Percentiles rank a stretch among this genome's conserved stretches.
These are phyloP conservation scores for Metschnikowia picachoensis DNA, from an alignment of 805 yeast genomes.

Conservation along the genomic window DNA sequence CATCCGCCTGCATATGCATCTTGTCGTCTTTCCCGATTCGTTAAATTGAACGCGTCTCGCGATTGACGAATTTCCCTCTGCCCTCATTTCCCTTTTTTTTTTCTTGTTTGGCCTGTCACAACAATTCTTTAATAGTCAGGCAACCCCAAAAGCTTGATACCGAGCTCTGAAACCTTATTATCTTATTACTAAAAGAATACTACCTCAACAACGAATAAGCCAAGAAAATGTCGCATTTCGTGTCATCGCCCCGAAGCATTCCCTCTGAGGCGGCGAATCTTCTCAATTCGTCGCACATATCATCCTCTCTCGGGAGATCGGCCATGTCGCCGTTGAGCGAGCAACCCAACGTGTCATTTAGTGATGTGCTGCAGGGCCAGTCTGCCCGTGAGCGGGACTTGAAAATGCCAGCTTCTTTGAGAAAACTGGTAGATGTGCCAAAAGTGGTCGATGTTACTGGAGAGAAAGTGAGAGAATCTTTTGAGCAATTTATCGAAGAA, in stretches of 20 bases:
- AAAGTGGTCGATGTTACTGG: constrained; percentile 90
- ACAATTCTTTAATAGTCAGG: neutral
- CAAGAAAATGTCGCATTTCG: constrained; percentile 38
- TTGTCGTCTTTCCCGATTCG: constrained; percentile 6
- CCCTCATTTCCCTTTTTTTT: neutral
- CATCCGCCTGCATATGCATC: neutral
- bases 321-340: constrained; percentile 29
- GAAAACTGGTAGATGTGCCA: constrained; percentile 46
- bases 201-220: neutral
- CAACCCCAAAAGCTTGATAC: neutral
- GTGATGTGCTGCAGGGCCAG: constrained; percentile 27
- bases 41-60: constrained; percentile 15
- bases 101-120: neutral
- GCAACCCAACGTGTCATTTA: constrained; percentile 19
- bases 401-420: constrained; percentile 28
- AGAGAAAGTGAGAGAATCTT: constrained; percentile 87
- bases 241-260: constrained; percentile 41
- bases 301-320: constrained; percentile 39
- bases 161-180: no score
- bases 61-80: neutral
- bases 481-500: constrained; percentile 76
- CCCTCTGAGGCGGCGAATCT: constrained; percentile 44
- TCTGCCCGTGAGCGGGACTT: constrained; percentile 52
- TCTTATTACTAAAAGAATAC: neutral
- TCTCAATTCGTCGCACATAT: constrained; percentile 39